Base-by-base conservation (phyloP, 805 yeast species). In the Myxozyma melibiosi region DNA sequence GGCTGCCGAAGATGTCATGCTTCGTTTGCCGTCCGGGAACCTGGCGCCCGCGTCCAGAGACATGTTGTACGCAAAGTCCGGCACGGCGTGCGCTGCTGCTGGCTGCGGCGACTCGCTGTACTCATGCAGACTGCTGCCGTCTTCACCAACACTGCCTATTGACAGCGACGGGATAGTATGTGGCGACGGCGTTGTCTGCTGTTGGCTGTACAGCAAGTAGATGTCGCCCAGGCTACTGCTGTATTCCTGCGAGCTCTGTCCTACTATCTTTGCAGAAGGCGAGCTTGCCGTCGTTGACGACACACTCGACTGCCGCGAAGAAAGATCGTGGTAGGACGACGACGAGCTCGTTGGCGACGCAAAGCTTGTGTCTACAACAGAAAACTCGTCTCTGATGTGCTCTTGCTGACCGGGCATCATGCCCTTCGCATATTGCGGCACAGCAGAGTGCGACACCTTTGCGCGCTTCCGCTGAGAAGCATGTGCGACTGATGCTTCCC, bases 221-320 rank as follows among this genome's bases (percentile, higher is more conserved):
- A 34, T 13, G 11, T 16, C 40, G 14, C 37, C 22, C 25, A 34
- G 31, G 14, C 24, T 40, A 14, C 16, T n/a, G n/a, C n/a, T 33
- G 18, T 22, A 33, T 3, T 18, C 40, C 8, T 35, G 40, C 24
- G 18, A 43, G 25, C 25, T 20, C 11, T n/a, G 18, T 13, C 18
- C 14, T 16, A 4, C 24, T 22, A 14, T 24, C 20, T 33, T 33
- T 34, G 39, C 25, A 2, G 50, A 22, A 8, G 22, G 11, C 4
- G 33, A 18, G 5, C 4, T 8, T 6, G 50, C 33, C 1, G 9
- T 24, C n/a, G 24, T 18, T 7, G 50, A 45, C 9, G 50, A 34
- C 28, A 45, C 50, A n/a, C 50, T 45, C 18, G 50, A 45, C 22
- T 45, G 50, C 31, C 50, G 37, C 22, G 50, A 45, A 39, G 50